A percentile compares a stretch with the other conserved stretches of the same genome.
These are phyloP conservation scores for Aspergillus latus DNA, from an alignment of 2,329 filamentous ascomycete species.

Conservation along the genomic window DNA sequence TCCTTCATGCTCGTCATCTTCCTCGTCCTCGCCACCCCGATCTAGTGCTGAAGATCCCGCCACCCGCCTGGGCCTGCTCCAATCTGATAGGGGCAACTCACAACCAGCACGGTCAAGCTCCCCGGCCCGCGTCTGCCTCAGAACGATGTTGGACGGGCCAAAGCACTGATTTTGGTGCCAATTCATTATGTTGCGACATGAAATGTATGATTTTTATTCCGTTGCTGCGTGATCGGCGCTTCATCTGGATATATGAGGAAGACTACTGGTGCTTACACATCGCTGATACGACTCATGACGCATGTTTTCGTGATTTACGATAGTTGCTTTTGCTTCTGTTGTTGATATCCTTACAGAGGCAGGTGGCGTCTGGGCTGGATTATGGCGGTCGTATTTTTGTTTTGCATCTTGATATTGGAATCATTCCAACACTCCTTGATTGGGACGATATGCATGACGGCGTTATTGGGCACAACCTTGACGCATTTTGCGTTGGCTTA, in stretches of 20 bases:
- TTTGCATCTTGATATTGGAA: not conserved
- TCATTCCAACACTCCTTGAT: not conserved
- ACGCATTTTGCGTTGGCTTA: slow-evolving; percentile 1
- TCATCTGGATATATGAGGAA: slow-evolving; percentile 1
- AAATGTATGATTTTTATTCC: not conserved
- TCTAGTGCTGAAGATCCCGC: not conserved
- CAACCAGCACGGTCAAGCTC: slow-evolving; percentile 12
- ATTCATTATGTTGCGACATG: not conserved
- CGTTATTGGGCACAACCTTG: slow-evolving; percentile 11
- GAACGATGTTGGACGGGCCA: slow-evolving; percentile 21
- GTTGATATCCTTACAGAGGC: not conserved
- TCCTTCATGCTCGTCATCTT: not conserved
- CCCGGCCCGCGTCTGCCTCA: slow-evolving; percentile 1
- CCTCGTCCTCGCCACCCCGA: not conserved
- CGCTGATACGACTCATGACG: slow-evolving; percentile 7
- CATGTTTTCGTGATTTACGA: slow-evolving; percentile 10
- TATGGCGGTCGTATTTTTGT: slow-evolving; percentile 2
- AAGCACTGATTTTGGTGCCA: not conserved
- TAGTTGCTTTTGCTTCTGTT: slow-evolving; percentile 4
- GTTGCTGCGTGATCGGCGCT: slow-evolving; percentile 4
- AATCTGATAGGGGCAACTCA: not conserved
- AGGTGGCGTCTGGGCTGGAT: slow-evolving; percentile 6
- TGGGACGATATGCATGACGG: slow-evolving; percentile 1
- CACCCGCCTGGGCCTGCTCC: slow-evolving; percentile 1
- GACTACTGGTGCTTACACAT: not conserved